Evolutionary conservation across 352 stramenopile genomes (phyloP).

Genomic region (Pythium rishiriense): DNA sequence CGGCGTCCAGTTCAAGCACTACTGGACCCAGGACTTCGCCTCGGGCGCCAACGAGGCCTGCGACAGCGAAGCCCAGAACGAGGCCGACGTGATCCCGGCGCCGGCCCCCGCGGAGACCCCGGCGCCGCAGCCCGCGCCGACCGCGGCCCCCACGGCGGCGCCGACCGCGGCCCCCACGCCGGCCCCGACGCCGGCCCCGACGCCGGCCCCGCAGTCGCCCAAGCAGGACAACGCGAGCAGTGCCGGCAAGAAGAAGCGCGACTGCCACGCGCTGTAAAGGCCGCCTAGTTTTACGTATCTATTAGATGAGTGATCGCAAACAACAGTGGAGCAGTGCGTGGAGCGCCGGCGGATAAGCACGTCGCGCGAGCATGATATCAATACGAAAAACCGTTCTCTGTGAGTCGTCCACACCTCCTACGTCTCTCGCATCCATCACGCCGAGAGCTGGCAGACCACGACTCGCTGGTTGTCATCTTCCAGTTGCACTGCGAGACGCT

Average conservation of each 20-base stretch:
- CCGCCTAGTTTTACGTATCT: conserved; percentile 6
- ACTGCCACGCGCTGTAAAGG: conserved; percentile 31
- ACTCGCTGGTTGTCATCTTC: neutral
- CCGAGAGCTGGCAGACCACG: conserved; percentile 2
- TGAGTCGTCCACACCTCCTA: neutral
- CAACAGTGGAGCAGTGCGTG: neutral
- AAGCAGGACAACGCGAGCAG: conserved; percentile 9
- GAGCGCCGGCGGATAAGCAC: conserved; percentile 3
- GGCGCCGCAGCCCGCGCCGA: neutral
- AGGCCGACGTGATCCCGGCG: conserved; percentile 13
- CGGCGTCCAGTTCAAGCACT: conserved; percentile 36
- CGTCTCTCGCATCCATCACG: neutral
- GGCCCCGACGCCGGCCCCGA: neutral
- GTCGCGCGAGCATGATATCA: neutral
- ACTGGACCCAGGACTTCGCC: conserved; percentile 67
- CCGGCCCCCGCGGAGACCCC: conserved; percentile 11
- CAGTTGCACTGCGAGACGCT: neutral
- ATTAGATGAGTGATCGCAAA: conserved; percentile 3
- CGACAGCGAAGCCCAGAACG: conserved; percentile 22
- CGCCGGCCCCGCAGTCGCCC: conserved; percentile 10
- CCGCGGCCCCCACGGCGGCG: neutral
- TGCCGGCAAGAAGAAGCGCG: conserved; percentile 16
- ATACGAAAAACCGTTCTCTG: neutral
- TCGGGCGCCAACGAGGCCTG: conserved; percentile 30
- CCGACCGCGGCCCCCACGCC: neutral